Base-by-base conservation (phyloP, 2,329 filamentous ascomycete genomes). In the Exophiala sideris region DNA sequence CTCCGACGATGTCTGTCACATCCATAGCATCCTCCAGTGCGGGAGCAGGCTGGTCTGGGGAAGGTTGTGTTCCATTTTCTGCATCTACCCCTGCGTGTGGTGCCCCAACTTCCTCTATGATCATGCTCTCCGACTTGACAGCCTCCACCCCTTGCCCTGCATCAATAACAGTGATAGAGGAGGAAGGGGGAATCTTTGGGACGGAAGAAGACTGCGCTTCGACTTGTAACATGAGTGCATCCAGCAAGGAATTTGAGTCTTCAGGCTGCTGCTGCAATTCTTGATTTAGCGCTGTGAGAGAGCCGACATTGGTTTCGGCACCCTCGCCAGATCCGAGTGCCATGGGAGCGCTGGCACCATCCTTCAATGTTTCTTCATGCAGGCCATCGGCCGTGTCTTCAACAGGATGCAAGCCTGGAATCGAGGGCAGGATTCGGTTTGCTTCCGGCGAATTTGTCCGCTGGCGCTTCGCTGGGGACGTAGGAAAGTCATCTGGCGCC, bases 191-290 rank as follows among this genome's bases (percentile, higher is more conserved):
- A 3, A 18, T 14, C 16, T 45, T n/a, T 16, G 14, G n/a, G 32
- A 36, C 8, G 16, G 58, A 41, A 34, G 44, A 38, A 21, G 58
- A 52, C 21, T 60, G 58, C 20, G 59, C 59, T 50, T 63, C 61
- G 24, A 63, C 59, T 38, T 63, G 58, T 35, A 58, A 56, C 61
- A 63, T 63, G 49, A 63, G 48, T 3, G 57, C 52, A 44, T 63
- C 61, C 4, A 63, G 55, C 11, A 63, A 50, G 16, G 56, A 54
- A 32, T 57, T 62, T n/a, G 54, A 48, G 18, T 34, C 39, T 18
- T 45, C 34, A 11, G 39, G 12, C 20, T 39, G 20, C 9, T 47
- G 24, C 47, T 32, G 3, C 41, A n/a, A 20, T 11, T 38, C 10
- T 45, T 29, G 16, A 7, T 41, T 38, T 48, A 34, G 36, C 14